Evolutionary conservation across 2,329 filamentous ascomycete species (phyloP), one percentile per base, ranked within the genome.

Genomic region (Lecanicillium sp.): DNA sequence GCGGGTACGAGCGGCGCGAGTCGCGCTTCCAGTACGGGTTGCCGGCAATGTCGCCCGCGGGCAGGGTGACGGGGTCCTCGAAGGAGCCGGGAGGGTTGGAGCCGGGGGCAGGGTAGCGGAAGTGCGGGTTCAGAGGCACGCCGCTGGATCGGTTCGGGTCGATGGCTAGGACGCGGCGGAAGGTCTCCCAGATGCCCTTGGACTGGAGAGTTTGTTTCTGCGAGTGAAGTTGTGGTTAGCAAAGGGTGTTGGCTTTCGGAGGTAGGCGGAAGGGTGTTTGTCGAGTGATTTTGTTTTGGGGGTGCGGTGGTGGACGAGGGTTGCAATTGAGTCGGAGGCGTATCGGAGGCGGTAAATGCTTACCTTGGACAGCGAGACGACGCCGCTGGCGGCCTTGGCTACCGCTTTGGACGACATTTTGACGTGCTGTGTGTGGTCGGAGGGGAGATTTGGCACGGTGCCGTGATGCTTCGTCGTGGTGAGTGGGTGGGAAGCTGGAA

Each of bases 121-220:
- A 96, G 69, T 89, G 82, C 29, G 88, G 81, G 74, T 97, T 97
- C 55, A 98, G 70, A 33, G 92, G 92, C 15, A 98, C 71, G 62
- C 92, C 92, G 55, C 84, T 88, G 49, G 89, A 96, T 49, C 92
- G 89, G 56, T 86, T 79, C 27, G 88, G 77, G 61, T 95, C 90
- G 55, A 98, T 69, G 50, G 87, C 79, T 50, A 96, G 64, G 52
- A 82, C 60, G 50, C 80, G 78, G 60, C 89, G 88, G 61, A 98
- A 68, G 41, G 69, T 69, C 58, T 90, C 88, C 85, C 87, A 97
- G 63, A 97, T 69, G 29, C 92, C 92, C 29, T 74, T 78, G 37
- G 90, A 92, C 60, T 95, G 86, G 47, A 97, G 71, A 27, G 89
- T 94, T 69, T 98, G 90, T 85, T 97, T 97, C 90, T 98, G 55